These are phyloP conservation scores for Rubia peregrina DNA, from an alignment of 305 asterid species.

Conservation along the genomic window DNA sequence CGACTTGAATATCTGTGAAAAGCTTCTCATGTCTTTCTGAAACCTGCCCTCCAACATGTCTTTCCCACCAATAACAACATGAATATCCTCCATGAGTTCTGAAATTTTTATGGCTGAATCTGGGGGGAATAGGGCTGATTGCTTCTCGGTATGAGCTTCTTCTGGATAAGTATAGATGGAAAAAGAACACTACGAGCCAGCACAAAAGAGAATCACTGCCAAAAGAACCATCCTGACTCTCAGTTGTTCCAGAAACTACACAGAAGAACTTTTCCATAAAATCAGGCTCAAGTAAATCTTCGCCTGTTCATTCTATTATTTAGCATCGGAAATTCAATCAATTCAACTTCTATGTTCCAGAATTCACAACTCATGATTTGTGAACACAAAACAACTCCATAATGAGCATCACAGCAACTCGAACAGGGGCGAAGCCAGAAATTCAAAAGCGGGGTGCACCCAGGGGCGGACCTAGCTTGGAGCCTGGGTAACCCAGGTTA, in stretches of 20 bases:
- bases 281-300: constrained; percentile 39
- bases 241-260: constrained; percentile 36
- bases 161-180: constrained; percentile 58
- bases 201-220: constrained; percentile 32
- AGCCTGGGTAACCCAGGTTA: no score
- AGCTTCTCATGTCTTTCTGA: constrained; percentile 43
- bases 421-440: no score
- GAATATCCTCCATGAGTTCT: constrained; percentile 44
- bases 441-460: no score
- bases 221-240: constrained; percentile 25
- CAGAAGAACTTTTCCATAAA: constrained; percentile 32
- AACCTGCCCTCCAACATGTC: constrained; percentile 61
- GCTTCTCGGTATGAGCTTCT: constrained; percentile 61
- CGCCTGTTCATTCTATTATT: constrained; percentile 22
- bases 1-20: constrained; percentile 57
- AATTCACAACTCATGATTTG: no score
- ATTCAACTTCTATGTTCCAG: no score
- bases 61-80: constrained; percentile 51
- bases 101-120: constrained; percentile 56
- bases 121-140: constrained; percentile 66
- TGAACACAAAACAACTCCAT: no score
- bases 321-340: no score
- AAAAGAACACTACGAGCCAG: constrained; percentile 57
- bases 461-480: no score
- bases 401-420: no score